Conservation (phyloP, 140 eudicot genomes). For the Anethum foeniculum region DNA sequence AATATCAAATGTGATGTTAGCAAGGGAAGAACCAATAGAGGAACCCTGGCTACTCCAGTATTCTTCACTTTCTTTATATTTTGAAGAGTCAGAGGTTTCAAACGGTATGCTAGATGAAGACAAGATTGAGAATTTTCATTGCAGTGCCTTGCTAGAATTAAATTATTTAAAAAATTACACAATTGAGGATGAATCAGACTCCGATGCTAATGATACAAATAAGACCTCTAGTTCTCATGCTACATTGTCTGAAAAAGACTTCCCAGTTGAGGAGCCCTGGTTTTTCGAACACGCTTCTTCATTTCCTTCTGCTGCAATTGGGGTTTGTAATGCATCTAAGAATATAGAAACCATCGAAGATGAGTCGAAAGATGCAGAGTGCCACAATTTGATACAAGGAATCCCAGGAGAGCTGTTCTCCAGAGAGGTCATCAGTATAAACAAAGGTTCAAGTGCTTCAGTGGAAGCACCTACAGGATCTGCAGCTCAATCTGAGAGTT, state of each 20-base stretch:
- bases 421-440: constrained; percentile 23
- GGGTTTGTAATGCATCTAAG: constrained; percentile 12
- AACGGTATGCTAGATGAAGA: constrained; percentile 17
- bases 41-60: constrained; percentile 87
- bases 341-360: constrained; percentile 20
- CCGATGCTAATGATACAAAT: constrained; percentile 15
- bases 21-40: constrained; percentile 44
- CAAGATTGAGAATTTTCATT: constrained; percentile 14
- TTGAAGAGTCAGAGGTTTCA: constrained; percentile 26
- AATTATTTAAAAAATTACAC: constrained; percentile 4
- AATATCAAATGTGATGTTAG: constrained; percentile 20
- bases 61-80: constrained; percentile 18
- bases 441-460: constrained; percentile 8
- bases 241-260: constrained; percentile 18
- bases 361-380: constrained; percentile 18
- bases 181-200: constrained; percentile 1
- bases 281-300: constrained; percentile 22
- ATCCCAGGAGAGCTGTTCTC: constrained; percentile 28
- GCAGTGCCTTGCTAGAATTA: constrained; percentile 16
- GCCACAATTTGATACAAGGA: constrained; percentile 19
- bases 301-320: constrained; percentile 10
- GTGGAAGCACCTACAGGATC: constrained; percentile 6
- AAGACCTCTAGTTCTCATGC: constrained; percentile 7
- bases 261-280: constrained; percentile 97
- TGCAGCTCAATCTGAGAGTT: constrained; percentile 5